Evolutionary conservation across 306 rosid species (phyloP), one percentile per base, ranked within the genome.

Genomic region (Lathyrus sativus): DNA sequence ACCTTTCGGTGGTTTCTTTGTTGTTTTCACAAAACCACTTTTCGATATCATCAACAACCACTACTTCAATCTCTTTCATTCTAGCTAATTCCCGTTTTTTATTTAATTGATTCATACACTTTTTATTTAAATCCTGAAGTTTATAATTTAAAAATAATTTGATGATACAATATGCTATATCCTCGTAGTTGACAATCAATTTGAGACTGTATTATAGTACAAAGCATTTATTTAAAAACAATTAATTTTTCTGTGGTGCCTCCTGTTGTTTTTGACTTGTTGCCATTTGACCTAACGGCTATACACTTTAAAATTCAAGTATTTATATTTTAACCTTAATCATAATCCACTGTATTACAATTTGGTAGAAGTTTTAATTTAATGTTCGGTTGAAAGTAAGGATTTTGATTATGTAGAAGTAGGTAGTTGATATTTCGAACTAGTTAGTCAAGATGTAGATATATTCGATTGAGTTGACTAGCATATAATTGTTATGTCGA

Each of bases 21-120:
- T 73, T 66, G 69, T 81, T 80, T 62, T 78, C 84, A 19, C 72
- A 70, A 82, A 85, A 80, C 84, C 85, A 64, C 86, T 80, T 77
- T 43, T 43, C 49, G 3, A 80, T 76, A 69, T 33, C 37, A 57
- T 2, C 41, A 0, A 3, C 13, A 55, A 2, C 33, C 15, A 9
- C n/a, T 2, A 43, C 33, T 45, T 12, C 28, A 7, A 12, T 53
- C 62, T 18, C 29, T 56, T 11, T 71, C 68, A 12, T 66, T 50
- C 14, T 18, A 1, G 5, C 35, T 22, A 17, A 5, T n/a, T 2
- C 12, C 12, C 13, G 15, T 0, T 24, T 29, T 3, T 14, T 43
- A 18, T 11, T 14, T 28, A 1, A 63, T 3, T 38, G 11, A 22
- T 26, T 31, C 22, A 17, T 48, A 42, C 41, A 41, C 11, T 24